Conservation (phyloP, 257 asterid genomes). For the Solanum pennellii region DNA sequence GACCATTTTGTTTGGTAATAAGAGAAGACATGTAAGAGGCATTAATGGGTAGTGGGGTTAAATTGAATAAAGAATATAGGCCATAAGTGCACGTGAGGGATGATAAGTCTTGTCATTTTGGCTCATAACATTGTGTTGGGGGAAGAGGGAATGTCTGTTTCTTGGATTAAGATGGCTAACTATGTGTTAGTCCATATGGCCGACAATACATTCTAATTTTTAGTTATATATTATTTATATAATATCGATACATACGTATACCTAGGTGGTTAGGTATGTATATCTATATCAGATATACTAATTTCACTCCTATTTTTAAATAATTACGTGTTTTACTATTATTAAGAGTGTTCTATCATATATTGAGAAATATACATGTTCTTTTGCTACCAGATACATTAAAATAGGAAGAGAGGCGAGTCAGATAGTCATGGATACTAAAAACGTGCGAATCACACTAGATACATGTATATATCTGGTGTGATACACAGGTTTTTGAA, state of each 20-base stretch:
- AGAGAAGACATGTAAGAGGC: not conserved
- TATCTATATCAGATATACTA: too few relatives aligned
- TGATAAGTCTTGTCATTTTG: not conserved
- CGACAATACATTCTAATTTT: not conserved
- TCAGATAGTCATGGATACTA: not conserved
- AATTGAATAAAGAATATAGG: not conserved
- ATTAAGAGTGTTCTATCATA: too few relatives aligned
- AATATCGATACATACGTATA: too few relatives aligned
- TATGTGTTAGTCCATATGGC: not conserved
- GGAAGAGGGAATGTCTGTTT: not conserved
- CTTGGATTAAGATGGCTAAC: not conserved
- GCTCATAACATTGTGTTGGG: not conserved
- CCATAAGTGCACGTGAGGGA: not conserved
- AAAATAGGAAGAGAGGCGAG: not conserved
- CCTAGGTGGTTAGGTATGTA: rapidly evolving
- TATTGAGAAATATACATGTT: not conserved
- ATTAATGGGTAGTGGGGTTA: not conserved
- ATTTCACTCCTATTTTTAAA: too few relatives aligned
- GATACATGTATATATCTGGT: too few relatives aligned
- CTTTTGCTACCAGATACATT: not conserved
- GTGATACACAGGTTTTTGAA: not conserved
- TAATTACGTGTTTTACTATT: too few relatives aligned
- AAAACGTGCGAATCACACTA: not conserved
- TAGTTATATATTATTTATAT: too few relatives aligned
- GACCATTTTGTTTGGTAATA: not conserved